phyloP scores from a whole-genome alignment of 371 early-diverging fungal genomes.

The Saksenaea vasiformis region DNA sequence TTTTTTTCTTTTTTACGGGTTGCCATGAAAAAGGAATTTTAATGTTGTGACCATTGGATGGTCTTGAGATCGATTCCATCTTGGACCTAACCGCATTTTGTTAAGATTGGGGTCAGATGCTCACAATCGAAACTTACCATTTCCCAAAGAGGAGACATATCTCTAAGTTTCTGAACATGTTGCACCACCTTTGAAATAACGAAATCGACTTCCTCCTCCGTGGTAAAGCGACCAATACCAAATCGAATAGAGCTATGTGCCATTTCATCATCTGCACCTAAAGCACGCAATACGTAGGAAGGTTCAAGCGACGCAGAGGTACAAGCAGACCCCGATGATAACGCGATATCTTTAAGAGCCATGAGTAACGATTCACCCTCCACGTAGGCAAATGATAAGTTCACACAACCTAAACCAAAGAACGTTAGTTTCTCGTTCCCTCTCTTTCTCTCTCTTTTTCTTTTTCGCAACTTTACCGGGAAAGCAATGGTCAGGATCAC shows the following conservation, averaged over 20 bases:
- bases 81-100: slow-evolving; percentile 51
- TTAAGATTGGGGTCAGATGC: slow-evolving; percentile 8
- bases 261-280: slow-evolving; percentile 98
- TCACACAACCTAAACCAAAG: slow-evolving; percentile 79
- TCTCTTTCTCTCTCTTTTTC: neutral
- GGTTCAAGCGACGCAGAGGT: slow-evolving; percentile 99
- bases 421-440: neutral
- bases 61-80: slow-evolving; percentile 93
- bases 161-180: slow-evolving; percentile 94
- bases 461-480: slow-evolving; percentile 57
- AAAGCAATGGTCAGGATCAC: slow-evolving; percentile 80
- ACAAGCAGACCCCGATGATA: slow-evolving; percentile 98
- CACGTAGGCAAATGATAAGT: slow-evolving; percentile 99
- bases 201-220: slow-evolving; percentile 95
- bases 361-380: slow-evolving; percentile 99
- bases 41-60: slow-evolving; percentile 94
- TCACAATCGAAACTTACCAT: slow-evolving; percentile 66
- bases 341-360: slow-evolving; percentile 98
- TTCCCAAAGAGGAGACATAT: slow-evolving; percentile 99
- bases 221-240: slow-evolving; percentile 99
- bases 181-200: slow-evolving; percentile 83
- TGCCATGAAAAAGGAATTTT: slow-evolving; percentile 14
- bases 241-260: slow-evolving; percentile 99
- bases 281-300: slow-evolving; percentile 96
- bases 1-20: neutral